Percentiles rank a stretch among this genome's conserved stretches.
Conservation (phyloP, 2,329 filamentous ascomycete genomes). For the Xylariaceae sp. region DNA sequence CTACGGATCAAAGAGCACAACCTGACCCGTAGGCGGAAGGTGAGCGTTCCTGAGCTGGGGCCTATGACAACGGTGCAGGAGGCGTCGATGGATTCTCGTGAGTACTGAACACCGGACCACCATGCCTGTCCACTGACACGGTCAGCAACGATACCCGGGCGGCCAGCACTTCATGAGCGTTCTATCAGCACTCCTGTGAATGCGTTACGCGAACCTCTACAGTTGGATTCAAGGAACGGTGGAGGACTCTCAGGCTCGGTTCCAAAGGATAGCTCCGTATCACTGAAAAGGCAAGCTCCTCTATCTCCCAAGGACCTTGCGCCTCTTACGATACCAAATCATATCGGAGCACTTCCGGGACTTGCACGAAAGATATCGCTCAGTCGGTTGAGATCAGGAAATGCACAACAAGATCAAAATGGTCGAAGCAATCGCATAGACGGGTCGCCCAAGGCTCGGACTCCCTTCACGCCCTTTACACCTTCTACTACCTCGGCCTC, state of each 20-base stretch:
- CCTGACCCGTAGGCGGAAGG: conserved; percentile 56
- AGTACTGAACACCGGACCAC: conserved; percentile 31
- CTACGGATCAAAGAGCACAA: conserved; percentile 56
- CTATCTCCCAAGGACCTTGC: conserved; percentile 52
- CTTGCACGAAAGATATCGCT: conserved; percentile 39
- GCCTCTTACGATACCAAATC: conserved; percentile 53
- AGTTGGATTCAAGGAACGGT: not conserved
- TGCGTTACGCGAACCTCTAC: conserved; percentile 41
- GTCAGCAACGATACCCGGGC: conserved; percentile 63
- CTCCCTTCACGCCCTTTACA: conserved; percentile 37
- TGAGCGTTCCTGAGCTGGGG: conserved; percentile 61
- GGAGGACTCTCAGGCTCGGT: not conserved
- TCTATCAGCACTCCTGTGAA: conserved; percentile 59
- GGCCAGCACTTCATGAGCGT: conserved; percentile 60
- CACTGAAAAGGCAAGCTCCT: conserved; percentile 32
- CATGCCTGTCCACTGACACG: conserved; percentile 21
- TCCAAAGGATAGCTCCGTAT: conserved; percentile 2
- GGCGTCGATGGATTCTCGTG: conserved; percentile 66
- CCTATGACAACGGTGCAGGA: conserved; percentile 68
- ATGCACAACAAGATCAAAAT: conserved; percentile 38
- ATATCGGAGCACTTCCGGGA: conserved; percentile 28
- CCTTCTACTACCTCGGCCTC: conserved; percentile 41
- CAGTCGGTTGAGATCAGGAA: conserved; percentile 44
- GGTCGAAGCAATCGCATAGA: conserved; percentile 41
- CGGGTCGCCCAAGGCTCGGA: conserved; percentile 43